Base-by-base conservation (phyloP, 352 stramenopile genomes). In the Phytophthora ohioensis region DNA sequence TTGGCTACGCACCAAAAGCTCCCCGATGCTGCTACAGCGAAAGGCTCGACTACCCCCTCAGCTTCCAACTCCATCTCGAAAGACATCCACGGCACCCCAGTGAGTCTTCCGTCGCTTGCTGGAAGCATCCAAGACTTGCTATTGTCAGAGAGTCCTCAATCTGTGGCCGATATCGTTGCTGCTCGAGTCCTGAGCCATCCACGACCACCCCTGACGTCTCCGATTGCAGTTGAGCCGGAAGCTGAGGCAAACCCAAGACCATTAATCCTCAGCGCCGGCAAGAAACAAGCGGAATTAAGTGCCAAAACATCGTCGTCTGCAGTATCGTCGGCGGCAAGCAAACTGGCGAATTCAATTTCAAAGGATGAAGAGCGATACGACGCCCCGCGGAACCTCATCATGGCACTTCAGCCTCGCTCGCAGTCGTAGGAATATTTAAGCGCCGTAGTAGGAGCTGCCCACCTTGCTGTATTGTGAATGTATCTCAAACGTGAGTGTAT, bases 121-220 rank as follows among this genome's bases (percentile, higher is more conserved):
- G 78, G 79, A 38, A 90, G 76, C 27, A 83, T 92, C 34, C 81
- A 92, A 67, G 80, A 93, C n/a, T 57, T 91, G 41, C 60, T 93
- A 9, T 75, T 93, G 52, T 82, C 73, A 0, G 78, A 90, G 34
- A 94, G 86, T 51, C 86, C 88, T 17, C 88, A 95, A 73, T 92
- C 81, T 6, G 86, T 95, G 8, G 75, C 80, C 5, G 79, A 89
- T 3, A 66, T 76, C 43, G 49, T 72, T 42, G 46, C 63, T 57
- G 68, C 58, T 76, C 76, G 58, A 49, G 64, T 68, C n/a, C 27
- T 70, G 45, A 72, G 31, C 45, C 67, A 67, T 15, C 46, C 69
- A 6, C 62, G 57, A 1, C 39, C 55, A 31, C 36, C 71, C 27
- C 39, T 42, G 27, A 65, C 57, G 27, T 76, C 65, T 30, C 64